Conservation (phyloP, 1,284 basidiomycete genomes). For the Melampsora americana region DNA sequence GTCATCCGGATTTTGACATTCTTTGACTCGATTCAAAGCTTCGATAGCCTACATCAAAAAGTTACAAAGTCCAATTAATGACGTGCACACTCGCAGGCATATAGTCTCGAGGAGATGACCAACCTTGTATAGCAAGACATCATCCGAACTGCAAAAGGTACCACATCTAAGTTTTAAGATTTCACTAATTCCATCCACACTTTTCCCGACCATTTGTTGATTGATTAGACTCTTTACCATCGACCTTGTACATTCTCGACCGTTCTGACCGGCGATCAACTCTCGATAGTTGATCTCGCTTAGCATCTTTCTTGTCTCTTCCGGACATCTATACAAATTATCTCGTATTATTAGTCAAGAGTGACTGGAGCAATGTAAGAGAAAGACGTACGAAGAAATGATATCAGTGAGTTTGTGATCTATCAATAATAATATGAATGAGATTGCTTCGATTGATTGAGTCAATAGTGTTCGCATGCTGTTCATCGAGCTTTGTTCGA, state of each 20-base stretch:
- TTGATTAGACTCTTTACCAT: constrained; percentile 93
- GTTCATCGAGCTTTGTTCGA: constrained; percentile 75
- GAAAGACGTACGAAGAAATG: constrained; percentile 65
- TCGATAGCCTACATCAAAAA: constrained; percentile 72
- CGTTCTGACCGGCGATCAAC: constrained; percentile 75
- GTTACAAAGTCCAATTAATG: no score
- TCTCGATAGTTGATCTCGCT: constrained; percentile 73
- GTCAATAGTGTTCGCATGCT: constrained; percentile 70
- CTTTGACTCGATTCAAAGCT: constrained; percentile 82
- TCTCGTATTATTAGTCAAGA: background rate
- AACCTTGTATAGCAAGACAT: constrained; percentile 95
- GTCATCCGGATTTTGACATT: constrained; percentile 70
- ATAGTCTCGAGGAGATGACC: constrained; percentile 41
- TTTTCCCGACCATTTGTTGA: constrained; percentile 92
- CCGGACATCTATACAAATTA: constrained; percentile 65
- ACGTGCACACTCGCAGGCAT: no score
- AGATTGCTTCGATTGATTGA: constrained; percentile 83
- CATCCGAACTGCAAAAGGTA: constrained; percentile 94
- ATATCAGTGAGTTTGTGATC: constrained; percentile 88
- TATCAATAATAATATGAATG: constrained; percentile 83
- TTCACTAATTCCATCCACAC: constrained; percentile 93
- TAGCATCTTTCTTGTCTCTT: constrained; percentile 57
- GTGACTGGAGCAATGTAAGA: background rate
- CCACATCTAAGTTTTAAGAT: constrained; percentile 90
- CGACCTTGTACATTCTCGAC: constrained; percentile 76